A percentile compares a stretch with the other conserved stretches of the same genome.
Conservation (phyloP, 2,329 filamentous ascomycete species). For the Aspergillus nomiae region DNA sequence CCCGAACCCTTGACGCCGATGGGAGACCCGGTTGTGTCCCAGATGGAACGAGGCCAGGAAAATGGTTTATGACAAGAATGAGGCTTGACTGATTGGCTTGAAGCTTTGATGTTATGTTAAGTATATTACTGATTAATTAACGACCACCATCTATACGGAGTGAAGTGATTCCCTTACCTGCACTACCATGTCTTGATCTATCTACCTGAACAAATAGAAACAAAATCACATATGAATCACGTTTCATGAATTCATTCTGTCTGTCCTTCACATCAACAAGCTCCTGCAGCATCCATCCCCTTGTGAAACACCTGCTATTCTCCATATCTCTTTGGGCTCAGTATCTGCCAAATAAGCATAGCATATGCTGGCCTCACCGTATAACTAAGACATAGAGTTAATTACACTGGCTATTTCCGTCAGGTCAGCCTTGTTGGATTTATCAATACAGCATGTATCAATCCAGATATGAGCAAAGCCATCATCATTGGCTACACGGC, state of each 20-base stretch:
- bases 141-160: slow-evolving; percentile 9
- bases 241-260: not conserved
- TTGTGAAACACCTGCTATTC: not conserved
- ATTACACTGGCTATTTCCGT: not conserved
- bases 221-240: not conserved
- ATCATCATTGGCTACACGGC: no score
- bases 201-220: not conserved
- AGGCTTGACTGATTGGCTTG: slow-evolving; percentile 15
- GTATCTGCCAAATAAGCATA: not conserved
- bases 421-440: not conserved
- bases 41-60: slow-evolving; percentile 15
- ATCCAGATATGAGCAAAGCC: not conserved
- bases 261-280: not conserved
- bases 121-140: slow-evolving; percentile 22
- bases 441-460: not conserved
- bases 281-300: not conserved
- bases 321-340: not conserved
- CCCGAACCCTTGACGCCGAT: slow-evolving; percentile 11
- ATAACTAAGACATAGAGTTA: not conserved
- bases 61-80: slow-evolving; percentile 21
- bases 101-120: slow-evolving; percentile 24
- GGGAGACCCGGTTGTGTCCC: slow-evolving; percentile 26
- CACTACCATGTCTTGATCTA: not conserved
- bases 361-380: not conserved
- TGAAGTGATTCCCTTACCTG: not conserved